phyloP scores from a whole-genome alignment of 1,284 basidiomycete genomes.

The Austroboletus novae-zelandiae region DNA sequence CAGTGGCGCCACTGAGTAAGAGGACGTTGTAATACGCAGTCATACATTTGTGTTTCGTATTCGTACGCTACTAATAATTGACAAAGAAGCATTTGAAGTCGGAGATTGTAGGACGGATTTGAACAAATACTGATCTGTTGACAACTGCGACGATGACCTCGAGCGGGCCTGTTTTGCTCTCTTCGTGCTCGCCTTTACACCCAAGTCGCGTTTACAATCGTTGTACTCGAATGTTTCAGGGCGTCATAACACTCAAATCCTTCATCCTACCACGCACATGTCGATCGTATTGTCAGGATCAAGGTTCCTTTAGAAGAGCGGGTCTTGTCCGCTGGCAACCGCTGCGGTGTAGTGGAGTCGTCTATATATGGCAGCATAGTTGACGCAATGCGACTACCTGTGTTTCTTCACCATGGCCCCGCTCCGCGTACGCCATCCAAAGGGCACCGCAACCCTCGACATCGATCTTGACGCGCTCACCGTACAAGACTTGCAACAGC shows the following conservation, averaged over 20 bases:
- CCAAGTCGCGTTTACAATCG: conserved; percentile 68
- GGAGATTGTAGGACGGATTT: no score
- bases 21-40: no score
- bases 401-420: conserved; percentile 48
- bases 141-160: conserved; percentile 17
- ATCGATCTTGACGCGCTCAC: conserved; percentile 62
- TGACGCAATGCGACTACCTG: neutral
- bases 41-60: no score
- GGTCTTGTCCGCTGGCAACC: no score
- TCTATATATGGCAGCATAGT: neutral
- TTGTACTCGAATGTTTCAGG: conserved; percentile 87
- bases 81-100: no score
- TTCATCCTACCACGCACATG: conserved; percentile 74
- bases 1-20: no score
- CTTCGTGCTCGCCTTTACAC: conserved; percentile 45
- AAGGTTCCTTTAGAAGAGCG: no score
- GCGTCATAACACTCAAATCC: conserved; percentile 85
- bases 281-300: no score
- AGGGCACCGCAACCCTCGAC: conserved; percentile 77
- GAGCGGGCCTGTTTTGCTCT: conserved; percentile 19
- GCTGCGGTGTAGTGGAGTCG: conserved; percentile 52
- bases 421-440: conserved; percentile 75
- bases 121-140: neutral
- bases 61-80: no score
- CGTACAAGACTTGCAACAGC: conserved; percentile 70